A percentile compares a stretch with the other conserved stretches of the same genome.
Evolutionary conservation across 257 asterid genomes (phyloP).

Genomic region (Solanum pennellii): DNA sequence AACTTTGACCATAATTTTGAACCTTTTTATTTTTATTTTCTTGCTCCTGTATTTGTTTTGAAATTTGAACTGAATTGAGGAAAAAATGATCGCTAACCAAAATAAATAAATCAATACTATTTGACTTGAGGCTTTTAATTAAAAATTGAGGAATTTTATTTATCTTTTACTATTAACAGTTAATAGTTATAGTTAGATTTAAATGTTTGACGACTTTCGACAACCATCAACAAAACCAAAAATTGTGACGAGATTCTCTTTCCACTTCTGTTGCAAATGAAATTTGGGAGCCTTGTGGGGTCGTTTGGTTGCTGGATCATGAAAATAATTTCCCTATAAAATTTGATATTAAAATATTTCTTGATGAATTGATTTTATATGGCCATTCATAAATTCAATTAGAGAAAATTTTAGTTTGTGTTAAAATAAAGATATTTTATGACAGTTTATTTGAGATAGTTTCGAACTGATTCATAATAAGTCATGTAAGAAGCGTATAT

Average conservation of each 20-base stretch:
- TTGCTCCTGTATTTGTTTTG: too few relatives aligned
- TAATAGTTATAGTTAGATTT: neutral
- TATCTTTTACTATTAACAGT: neutral
- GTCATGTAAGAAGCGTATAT: too few relatives aligned
- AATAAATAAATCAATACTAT: too few relatives aligned
- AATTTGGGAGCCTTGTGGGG: neutral
- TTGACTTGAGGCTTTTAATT: too few relatives aligned
- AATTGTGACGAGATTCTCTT: neutral
- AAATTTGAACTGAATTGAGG: too few relatives aligned
- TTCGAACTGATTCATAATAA: too few relatives aligned
- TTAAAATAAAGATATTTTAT: too few relatives aligned
- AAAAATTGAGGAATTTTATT: accelerated
- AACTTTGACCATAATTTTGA: neutral
- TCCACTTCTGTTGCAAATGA: neutral
- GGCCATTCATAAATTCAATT: too few relatives aligned
- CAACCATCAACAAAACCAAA: neutral
- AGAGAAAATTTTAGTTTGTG: neutral
- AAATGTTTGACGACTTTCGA: neutral
- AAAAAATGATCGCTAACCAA: too few relatives aligned
- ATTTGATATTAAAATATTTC: neutral
- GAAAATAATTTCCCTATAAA: neutral
- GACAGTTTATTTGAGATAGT: too few relatives aligned
- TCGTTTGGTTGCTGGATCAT: neutral
- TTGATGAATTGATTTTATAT: neutral
- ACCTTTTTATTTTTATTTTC: too few relatives aligned